Evolutionary conservation across 345 rosid genomes (phyloP), one percentile per base, ranked within the genome.

Genomic region (Sisymbrium altissimum): DNA sequence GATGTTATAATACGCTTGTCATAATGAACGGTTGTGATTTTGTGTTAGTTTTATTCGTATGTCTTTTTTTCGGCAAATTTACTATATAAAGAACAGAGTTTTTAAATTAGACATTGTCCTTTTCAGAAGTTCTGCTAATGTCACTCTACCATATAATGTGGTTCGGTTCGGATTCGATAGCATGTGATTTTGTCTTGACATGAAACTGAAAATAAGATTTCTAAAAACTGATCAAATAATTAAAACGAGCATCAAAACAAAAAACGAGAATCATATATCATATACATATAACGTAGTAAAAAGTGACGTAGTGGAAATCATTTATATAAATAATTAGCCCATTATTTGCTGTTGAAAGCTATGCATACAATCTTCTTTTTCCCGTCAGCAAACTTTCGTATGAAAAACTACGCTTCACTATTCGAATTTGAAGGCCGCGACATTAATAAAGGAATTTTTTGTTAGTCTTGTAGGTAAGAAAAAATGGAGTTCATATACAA

Each of bases 111-210:
- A 45, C 17, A 29, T n/a, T 40, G 21, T 60, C 18, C 7, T 55
- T 59, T 36, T 67, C 6, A 14, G 33, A n/a, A n/a, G n/a, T n/a
- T n/a, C n/a, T n/a, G n/a, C n/a, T n/a, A n/a, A n/a, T n/a, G n/a
- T n/a, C n/a, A n/a, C n/a, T n/a, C n/a, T n/a, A n/a, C n/a, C n/a
- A n/a, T n/a, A n/a, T n/a, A n/a, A n/a, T n/a, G n/a, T n/a, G n/a
- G n/a, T n/a, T n/a, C n/a, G n/a, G n/a, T n/a, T n/a, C n/a, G n/a
- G n/a, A n/a, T n/a, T n/a, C n/a, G n/a, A n/a, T n/a, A n/a, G n/a
- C n/a, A 67, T 59, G 62, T 67, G 78, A 58, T 13, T 39, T 49
- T 74, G 78, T 58, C 50, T 66, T 66, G 17, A 48, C 50, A n/a
- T 25, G 66, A 56, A 74, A 65, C 60, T 44, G 66, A 73, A n/a